phyloP scores from a whole-genome alignment of 78 protist genomes.

The Isochrysis galbana region DNA sequence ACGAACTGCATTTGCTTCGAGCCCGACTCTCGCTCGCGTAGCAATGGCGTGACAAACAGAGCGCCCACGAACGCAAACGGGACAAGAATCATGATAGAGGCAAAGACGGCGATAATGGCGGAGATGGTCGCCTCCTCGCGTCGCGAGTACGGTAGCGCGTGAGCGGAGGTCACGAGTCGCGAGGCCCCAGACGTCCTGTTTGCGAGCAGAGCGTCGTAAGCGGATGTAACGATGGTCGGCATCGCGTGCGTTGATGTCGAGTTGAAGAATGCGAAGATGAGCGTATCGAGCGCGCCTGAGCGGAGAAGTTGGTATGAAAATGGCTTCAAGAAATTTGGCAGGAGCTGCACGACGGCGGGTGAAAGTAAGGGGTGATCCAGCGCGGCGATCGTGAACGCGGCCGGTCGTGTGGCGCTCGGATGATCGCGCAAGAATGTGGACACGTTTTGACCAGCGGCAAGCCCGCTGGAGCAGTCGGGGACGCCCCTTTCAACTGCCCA shows the following conservation, averaged over 20 bases:
- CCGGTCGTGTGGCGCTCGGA: background rate
- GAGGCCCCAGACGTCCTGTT: too few relatives aligned
- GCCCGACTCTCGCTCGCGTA: slow-evolving; percentile 45
- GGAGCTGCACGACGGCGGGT: background rate
- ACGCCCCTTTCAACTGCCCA: background rate
- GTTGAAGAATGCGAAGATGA: background rate
- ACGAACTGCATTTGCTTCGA: slow-evolving; percentile 65
- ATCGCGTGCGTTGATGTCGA: background rate
- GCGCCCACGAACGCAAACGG: slow-evolving; percentile 49
- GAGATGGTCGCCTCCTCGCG: too few relatives aligned
- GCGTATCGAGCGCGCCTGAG: background rate
- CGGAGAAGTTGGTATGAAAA: background rate
- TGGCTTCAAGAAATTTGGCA: background rate
- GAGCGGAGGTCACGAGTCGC: background rate
- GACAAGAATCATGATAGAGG: slow-evolving; percentile 35
- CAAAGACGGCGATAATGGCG: background rate
- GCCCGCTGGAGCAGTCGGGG: background rate
- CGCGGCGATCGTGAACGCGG: background rate
- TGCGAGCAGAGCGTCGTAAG: background rate
- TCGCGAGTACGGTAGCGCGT: background rate
- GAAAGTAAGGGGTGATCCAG: background rate
- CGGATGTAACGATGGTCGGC: background rate
- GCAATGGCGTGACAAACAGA: background rate
- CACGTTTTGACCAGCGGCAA: background rate
- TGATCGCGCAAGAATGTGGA: background rate